Percentiles rank a stretch among this genome's conserved stretches.
Evolutionary conservation across 805 yeast genomes (phyloP).

Genomic region (Zygosaccharomyces siamensis): DNA sequence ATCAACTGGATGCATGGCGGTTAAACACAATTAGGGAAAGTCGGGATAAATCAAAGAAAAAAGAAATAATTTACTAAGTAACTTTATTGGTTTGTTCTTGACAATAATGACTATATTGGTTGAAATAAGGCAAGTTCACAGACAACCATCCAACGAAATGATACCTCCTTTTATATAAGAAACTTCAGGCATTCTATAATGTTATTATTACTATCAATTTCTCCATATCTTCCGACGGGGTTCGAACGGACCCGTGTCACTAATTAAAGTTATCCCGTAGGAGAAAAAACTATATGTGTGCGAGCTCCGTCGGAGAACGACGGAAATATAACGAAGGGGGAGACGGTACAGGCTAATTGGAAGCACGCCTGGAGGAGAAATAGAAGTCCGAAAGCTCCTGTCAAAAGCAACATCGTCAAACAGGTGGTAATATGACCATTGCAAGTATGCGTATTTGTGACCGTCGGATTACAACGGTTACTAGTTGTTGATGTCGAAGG

Average conservation of each 20-base stretch:
- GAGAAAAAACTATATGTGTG: neutral
- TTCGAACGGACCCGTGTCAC: neutral
- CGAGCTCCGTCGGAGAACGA: neutral
- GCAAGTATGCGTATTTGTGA: too few relatives aligned
- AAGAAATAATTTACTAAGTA: neutral
- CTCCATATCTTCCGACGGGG: constrained; percentile 5
- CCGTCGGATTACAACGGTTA: too few relatives aligned
- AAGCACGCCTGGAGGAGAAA: neutral
- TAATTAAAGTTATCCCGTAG: neutral
- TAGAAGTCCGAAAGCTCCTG: too few relatives aligned
- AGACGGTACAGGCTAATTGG: neutral
- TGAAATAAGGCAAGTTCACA: neutral
- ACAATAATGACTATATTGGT: neutral
- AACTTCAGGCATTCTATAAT: constrained; percentile 1
- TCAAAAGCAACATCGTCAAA: too few relatives aligned
- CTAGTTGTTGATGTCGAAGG: too few relatives aligned
- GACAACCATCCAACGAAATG: neutral
- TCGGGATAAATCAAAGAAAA: neutral
- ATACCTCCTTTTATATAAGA: neutral
- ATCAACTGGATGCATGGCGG: constrained; percentile 15
- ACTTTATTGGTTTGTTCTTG: neutral
- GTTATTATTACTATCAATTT: neutral
- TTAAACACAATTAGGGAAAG: neutral
- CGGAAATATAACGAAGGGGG: neutral
- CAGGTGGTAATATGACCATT: too few relatives aligned